A percentile compares a stretch with the other conserved stretches of the same genome.
Evolutionary conservation across 495 filamentous ascomycete species (phyloP).

Genomic region (Glonium stellatum): DNA sequence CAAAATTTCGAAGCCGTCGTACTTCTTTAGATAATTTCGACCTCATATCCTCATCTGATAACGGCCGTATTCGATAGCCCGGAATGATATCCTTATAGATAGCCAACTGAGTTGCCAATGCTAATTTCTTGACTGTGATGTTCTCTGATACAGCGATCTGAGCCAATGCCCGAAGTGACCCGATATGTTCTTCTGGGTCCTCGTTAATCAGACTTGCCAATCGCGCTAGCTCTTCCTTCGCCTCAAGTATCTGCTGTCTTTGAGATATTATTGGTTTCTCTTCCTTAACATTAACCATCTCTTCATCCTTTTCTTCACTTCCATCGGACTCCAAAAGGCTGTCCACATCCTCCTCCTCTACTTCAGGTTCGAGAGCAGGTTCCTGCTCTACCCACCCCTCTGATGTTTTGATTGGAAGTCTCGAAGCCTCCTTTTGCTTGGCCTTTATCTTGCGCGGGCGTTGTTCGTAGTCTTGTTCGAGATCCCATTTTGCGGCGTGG

Average conservation of each 20-base stretch:
- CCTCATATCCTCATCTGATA: slow-evolving; percentile 60
- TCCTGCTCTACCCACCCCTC: slow-evolving; percentile 63
- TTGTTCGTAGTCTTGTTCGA: slow-evolving; percentile 86
- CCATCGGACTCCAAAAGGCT: slow-evolving; percentile 48
- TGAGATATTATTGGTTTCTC: slow-evolving; percentile 57
- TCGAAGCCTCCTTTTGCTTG: slow-evolving; percentile 63
- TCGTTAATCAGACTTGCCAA: slow-evolving; percentile 78
- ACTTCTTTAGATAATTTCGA: slow-evolving; percentile 90
- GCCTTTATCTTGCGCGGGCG: slow-evolving; percentile 60
- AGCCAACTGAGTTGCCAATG: slow-evolving; percentile 74
- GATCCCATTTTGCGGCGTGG: slow-evolving; percentile 61
- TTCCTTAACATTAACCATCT: slow-evolving; percentile 40
- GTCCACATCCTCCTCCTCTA: slow-evolving; percentile 44
- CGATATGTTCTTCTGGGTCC: slow-evolving; percentile 83
- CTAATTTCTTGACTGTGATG: slow-evolving; percentile 68
- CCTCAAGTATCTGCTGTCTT: slow-evolving; percentile 70
- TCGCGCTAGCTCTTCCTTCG: slow-evolving; percentile 86
- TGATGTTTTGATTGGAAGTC: slow-evolving; percentile 76
- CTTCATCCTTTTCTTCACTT: slow-evolving; percentile 49
- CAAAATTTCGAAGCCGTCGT: slow-evolving; percentile 67
- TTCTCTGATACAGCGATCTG: slow-evolving; percentile 65
- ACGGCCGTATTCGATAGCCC: slow-evolving; percentile 84
- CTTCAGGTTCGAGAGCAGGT: slow-evolving; percentile 34
- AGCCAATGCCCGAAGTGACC: slow-evolving; percentile 62
- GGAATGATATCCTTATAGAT: slow-evolving; percentile 96